phyloP scores from a whole-genome alignment of 495 filamentous ascomycete genomes.

The Penicillium simplicissimum region DNA sequence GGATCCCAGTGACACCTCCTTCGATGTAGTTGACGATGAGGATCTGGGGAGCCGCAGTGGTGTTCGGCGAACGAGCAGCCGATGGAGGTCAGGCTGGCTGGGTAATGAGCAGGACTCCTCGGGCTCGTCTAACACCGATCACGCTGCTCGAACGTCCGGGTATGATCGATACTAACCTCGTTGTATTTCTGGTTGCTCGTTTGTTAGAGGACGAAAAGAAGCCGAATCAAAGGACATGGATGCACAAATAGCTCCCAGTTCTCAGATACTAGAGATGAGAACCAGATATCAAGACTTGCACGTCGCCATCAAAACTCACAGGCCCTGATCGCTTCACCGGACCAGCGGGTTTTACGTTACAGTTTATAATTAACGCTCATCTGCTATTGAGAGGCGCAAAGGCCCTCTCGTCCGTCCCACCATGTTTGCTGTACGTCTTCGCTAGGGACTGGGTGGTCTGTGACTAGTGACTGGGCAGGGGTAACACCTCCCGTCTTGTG shows the following conservation, averaged over 20 bases:
- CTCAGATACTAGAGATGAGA: background rate
- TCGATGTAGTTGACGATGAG: constrained; percentile 79
- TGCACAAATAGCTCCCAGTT: background rate
- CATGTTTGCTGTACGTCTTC: background rate
- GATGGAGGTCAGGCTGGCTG: constrained; percentile 45
- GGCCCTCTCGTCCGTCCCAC: constrained; percentile 1
- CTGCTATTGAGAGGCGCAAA: background rate
- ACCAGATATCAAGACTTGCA: background rate
- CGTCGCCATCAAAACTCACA: background rate
- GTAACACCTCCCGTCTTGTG: background rate
- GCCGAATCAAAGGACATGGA: background rate
- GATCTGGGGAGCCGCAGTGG: constrained; percentile 47
- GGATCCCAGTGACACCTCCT: constrained; percentile 75
- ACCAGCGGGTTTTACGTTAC: background rate
- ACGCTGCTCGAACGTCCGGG: constrained; percentile 34
- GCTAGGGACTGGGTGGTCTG: background rate
- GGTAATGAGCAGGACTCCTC: constrained; percentile 32
- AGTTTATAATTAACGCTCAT: background rate
- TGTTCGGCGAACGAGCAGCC: constrained; percentile 27
- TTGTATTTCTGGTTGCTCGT: background rate
- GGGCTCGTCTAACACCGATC: constrained; percentile 34
- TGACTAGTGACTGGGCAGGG: background rate
- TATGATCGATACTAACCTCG: constrained; percentile 26
- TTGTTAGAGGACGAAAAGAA: background rate
- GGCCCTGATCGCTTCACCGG: background rate